phyloP scores from a whole-genome alignment of 495 filamentous ascomycete species.

The Filosporella fistucella region DNA sequence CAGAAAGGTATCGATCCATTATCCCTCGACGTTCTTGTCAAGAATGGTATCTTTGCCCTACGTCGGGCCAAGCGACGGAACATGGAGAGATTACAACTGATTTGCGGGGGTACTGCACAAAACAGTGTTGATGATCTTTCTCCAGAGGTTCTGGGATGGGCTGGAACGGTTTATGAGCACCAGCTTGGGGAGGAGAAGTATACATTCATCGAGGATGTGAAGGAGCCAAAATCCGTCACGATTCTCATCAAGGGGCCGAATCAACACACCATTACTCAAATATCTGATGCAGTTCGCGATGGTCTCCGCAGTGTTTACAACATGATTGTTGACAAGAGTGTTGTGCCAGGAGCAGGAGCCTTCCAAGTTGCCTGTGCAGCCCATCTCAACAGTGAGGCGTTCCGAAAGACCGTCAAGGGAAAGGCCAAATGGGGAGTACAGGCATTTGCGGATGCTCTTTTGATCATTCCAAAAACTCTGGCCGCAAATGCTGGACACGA shows the following conservation, averaged over 20 bases:
- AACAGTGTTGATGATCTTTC: slow-evolving; percentile 94
- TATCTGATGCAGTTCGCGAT: slow-evolving; percentile 96
- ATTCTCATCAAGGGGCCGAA: slow-evolving; percentile 98
- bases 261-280: slow-evolving; percentile 90
- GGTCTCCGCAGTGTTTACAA: slow-evolving; percentile 95
- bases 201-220: slow-evolving; percentile 97
- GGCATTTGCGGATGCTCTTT: slow-evolving; percentile 89
- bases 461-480: slow-evolving; percentile 94
- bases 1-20: slow-evolving; percentile 99
- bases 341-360: slow-evolving; percentile 90
- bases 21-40: slow-evolving; percentile 89
- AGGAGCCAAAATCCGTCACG: slow-evolving; percentile 98
- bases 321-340: slow-evolving; percentile 94
- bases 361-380: slow-evolving; percentile 93
- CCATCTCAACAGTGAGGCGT: slow-evolving; percentile 79
- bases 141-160: slow-evolving; percentile 91
- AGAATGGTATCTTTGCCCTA: slow-evolving; percentile 95
- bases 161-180: slow-evolving; percentile 94
- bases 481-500: slow-evolving; percentile 96
- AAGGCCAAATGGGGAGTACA: slow-evolving; percentile 94
- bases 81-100: slow-evolving; percentile 95
- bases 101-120: slow-evolving; percentile 85
- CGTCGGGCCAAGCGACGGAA: slow-evolving; percentile 94
- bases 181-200: slow-evolving; percentile 98
- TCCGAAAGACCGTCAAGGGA: slow-evolving; percentile 86